These are phyloP conservation scores for Monilinia laxa DNA, from an alignment of 2,329 filamentous ascomycete genomes.

Conservation along the genomic window DNA sequence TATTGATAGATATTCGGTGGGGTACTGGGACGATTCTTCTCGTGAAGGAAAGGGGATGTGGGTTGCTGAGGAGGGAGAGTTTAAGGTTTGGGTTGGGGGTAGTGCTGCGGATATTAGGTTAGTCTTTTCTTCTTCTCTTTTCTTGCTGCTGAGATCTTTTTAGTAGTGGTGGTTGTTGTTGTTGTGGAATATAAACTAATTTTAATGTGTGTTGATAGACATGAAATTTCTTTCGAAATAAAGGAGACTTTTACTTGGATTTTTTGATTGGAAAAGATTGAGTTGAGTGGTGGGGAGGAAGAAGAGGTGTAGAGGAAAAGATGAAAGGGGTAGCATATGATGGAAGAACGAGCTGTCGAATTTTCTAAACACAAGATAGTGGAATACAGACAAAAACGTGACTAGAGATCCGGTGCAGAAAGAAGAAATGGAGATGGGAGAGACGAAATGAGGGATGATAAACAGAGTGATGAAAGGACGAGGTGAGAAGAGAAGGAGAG, in stretches of 20 bases:
- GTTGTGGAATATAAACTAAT: background rate
- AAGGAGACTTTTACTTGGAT: conserved; percentile 66
- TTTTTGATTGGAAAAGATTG: conserved; percentile 23
- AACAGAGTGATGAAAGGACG: background rate
- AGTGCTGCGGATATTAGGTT: conserved; percentile 64
- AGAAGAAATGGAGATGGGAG: background rate
- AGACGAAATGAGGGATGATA: background rate
- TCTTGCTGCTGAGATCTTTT: background rate
- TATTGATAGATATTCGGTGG: conserved; percentile 50
- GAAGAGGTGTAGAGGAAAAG: background rate
- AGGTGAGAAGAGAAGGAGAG: background rate
- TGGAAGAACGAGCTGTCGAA: background rate
- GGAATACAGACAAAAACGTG: too few relatives aligned
- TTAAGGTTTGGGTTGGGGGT: conserved; percentile 60
- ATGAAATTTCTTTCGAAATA: conserved; percentile 55
- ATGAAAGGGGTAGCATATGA: background rate
- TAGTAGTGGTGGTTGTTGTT: background rate
- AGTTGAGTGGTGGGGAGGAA: background rate
- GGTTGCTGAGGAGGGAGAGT: conserved; percentile 65
- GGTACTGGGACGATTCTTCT: conserved; percentile 58
- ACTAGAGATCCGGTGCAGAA: too few relatives aligned
- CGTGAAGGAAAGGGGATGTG: conserved; percentile 43
- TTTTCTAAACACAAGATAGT: background rate
- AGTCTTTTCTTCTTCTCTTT: background rate
- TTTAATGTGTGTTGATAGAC: conserved; percentile 40